A percentile compares a stretch with the other conserved stretches of the same genome.
These are phyloP conservation scores for Usnea hakonensis DNA, from an alignment of 495 filamentous ascomycete species.

Conservation along the genomic window DNA sequence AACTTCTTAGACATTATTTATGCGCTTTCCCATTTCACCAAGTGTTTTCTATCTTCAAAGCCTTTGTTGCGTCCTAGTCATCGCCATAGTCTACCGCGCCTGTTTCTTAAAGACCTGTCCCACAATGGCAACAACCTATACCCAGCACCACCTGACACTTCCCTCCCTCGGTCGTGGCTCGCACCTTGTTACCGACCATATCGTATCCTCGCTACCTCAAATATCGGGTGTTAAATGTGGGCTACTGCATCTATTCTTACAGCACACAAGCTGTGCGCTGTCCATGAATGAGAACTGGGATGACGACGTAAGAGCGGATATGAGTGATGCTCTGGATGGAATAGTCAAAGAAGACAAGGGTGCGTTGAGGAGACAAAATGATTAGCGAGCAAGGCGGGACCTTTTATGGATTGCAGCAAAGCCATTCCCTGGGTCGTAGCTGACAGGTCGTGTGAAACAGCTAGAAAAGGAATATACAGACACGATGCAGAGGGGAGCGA, in stretches of 20 bases:
- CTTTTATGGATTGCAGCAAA: too few relatives aligned
- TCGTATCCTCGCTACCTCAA: constrained; percentile 60
- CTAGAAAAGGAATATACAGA: constrained; percentile 66
- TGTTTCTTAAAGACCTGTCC: constrained; percentile 33
- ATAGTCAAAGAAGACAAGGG: constrained; percentile 68
- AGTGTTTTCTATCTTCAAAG: background rate
- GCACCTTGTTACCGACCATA: constrained; percentile 78
- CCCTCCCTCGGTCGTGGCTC: constrained; percentile 67
- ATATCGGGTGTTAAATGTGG: constrained; percentile 74
- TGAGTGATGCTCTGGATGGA: constrained; percentile 87
- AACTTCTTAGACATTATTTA: background rate
- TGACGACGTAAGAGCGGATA: constrained; percentile 68
- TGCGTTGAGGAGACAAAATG: background rate
- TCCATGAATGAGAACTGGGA: constrained; percentile 96
- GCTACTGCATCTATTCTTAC: constrained; percentile 78
- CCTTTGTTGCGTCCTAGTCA: constrained; percentile 39
- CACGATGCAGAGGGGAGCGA: constrained; percentile 83
- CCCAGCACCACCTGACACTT: constrained; percentile 53
- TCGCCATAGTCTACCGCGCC: constrained; percentile 39
- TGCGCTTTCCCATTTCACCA: background rate
- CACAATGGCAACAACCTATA: constrained; percentile 22
- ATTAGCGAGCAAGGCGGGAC: background rate
- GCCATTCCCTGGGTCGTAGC: background rate
- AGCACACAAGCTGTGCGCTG: constrained; percentile 83
- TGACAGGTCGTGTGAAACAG: background rate